A percentile compares a stretch with the other conserved stretches of the same genome.
phyloP scores from a whole-genome alignment of 495 filamentous ascomycete species.

The Neurospora sp. region DNA sequence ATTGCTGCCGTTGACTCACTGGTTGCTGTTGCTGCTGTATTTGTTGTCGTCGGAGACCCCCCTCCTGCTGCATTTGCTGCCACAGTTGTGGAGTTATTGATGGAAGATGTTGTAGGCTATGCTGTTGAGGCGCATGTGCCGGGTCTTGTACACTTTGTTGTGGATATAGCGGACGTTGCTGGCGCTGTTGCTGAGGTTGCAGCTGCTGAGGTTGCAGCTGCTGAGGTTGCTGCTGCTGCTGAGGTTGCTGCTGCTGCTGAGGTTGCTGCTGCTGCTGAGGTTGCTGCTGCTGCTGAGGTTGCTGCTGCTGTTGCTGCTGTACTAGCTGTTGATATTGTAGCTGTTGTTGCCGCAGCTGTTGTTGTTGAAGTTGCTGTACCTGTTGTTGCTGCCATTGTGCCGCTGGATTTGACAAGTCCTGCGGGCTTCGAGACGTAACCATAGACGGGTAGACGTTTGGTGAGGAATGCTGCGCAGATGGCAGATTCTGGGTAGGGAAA shows the following conservation, averaged over 20 bases:
- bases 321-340: conserved; percentile 8
- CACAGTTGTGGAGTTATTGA: conserved; percentile 2
- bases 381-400: conserved; percentile 11
- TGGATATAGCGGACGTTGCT: neutral
- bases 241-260: conserved; percentile 11
- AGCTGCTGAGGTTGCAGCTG: conserved; percentile 12
- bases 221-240: conserved; percentile 5
- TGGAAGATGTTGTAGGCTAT: neutral
- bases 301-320: conserved; percentile 9
- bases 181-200: conserved; percentile 7
- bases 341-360: conserved; percentile 16
- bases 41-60: neutral
- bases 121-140: neutral
- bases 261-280: no score
- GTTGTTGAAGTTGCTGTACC: conserved; percentile 13
- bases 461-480: neutral
- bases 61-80: neutral
- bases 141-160: neutral
- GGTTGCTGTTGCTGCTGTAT: neutral
- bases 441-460: neutral
- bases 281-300: conserved; percentile 8
- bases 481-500: neutral
- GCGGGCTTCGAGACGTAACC: neutral
- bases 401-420: neutral
- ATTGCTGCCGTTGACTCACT: neutral